A percentile compares a stretch with the other conserved stretches of the same genome.
Evolutionary conservation across 345 rosid genomes (phyloP).

Genomic region (Brassica nigra): DNA sequence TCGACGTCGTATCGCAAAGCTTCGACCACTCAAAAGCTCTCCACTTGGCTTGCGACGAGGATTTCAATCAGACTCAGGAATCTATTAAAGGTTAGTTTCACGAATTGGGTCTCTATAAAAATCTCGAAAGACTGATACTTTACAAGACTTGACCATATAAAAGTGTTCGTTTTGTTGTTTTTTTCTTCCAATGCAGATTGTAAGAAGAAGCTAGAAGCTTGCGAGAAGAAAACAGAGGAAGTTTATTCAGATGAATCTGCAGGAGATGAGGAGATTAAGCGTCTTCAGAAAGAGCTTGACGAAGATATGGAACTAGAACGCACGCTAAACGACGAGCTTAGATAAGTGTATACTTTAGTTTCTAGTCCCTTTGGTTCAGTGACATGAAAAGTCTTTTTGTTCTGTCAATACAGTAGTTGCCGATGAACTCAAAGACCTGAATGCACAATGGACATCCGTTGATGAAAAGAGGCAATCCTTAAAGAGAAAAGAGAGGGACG

Average conservation of each 20-base stretch:
- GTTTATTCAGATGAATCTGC: conserved; percentile 50
- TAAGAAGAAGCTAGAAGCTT: conserved; percentile 55
- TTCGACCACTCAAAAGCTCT: conserved; percentile 48
- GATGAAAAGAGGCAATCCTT: conserved; percentile 49
- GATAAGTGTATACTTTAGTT: conserved; percentile 61
- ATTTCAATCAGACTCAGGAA: conserved; percentile 41
- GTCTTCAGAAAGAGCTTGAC: conserved; percentile 60
- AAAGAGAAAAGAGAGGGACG: conserved; percentile 59
- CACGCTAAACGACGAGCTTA: conserved; percentile 56
- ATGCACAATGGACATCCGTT: conserved; percentile 49
- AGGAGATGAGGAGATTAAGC: conserved; percentile 48
- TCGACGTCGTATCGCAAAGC: conserved; percentile 49
- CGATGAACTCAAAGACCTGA: conserved; percentile 55
- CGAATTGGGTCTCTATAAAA: conserved; percentile 9
- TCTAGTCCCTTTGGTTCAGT: conserved; percentile 17
- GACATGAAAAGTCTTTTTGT: background rate
- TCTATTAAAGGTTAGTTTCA: conserved; percentile 49
- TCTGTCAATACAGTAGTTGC: conserved; percentile 51
- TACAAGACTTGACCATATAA: background rate
- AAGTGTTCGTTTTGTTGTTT: background rate
- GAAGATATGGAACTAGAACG: conserved; percentile 58
- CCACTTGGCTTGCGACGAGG: conserved; percentile 50
- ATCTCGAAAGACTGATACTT: background rate
- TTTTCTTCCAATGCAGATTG: conserved; percentile 43
- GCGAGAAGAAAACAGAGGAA: conserved; percentile 71